Base-by-base conservation (phyloP, 2,329 filamentous ascomycete genomes). In the Cryphonectria japonica region DNA sequence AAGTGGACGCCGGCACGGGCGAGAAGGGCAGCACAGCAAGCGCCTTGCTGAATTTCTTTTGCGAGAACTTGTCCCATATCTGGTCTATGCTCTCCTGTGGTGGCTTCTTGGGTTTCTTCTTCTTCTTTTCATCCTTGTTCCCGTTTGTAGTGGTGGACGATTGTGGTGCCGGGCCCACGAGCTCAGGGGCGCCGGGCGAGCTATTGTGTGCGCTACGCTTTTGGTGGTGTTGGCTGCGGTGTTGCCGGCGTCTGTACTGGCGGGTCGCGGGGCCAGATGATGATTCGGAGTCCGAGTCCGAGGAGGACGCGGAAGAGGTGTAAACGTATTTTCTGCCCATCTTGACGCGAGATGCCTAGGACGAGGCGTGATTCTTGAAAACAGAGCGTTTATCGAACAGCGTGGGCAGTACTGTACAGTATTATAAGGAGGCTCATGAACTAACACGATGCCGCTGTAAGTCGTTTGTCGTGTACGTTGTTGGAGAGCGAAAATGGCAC, bases 61-160 rank as follows among this genome's bases (percentile, higher is more conserved):
- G 85, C n/a, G 83, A 81, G 75, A 90, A 90, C 34, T 83, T 85
- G 76, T 85, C 85, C 91, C 91, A 93, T 73, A 91, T 89, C 71
- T 86, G 85, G 78, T 92, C 89, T 78, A 93, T 91, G 72, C 85
- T 86, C 76, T 89, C 85, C 78, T 93, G 91, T 0, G 91, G 90
- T 2, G 86, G 83, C 19, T 87, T 83, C 81, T 86, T 87, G 77
- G 87, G 87, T 76, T 85, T 86, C 78, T 88, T 88, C 76, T 88
- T 87, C 50, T 66, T 57, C 75, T 88, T 84, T 39, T 83, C 80
- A 62, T 80, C 80, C 19, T 71, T 79, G 5, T 71, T 79, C 32
- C 68, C 80, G 52, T 77, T 54, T 11, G 67, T 37, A 5, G 62
- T 41, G 3, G 65, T 52, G 4, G 65, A 52, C n/a, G 63, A 65